phyloP scores from a whole-genome alignment of 345 rosid species.

The Citrus unshiu region DNA sequence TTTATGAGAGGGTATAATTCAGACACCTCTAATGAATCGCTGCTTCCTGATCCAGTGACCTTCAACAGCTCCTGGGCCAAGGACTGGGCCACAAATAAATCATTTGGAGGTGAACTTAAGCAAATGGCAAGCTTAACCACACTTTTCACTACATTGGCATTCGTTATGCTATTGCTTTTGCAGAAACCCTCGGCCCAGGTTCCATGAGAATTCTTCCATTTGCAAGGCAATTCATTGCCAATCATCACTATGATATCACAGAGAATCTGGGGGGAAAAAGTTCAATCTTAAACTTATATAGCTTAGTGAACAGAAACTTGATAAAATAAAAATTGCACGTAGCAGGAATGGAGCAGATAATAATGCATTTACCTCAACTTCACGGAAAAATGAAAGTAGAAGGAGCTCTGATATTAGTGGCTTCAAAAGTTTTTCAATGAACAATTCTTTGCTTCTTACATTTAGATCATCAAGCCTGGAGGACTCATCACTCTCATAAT shows the following conservation, averaged over 20 bases:
- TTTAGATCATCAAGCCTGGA: slow-evolving; percentile 41
- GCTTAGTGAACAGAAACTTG: slow-evolving; percentile 1
- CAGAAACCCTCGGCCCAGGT: slow-evolving; percentile 58
- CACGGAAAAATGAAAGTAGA: slow-evolving; percentile 34
- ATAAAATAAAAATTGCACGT: not conserved
- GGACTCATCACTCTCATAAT: slow-evolving; percentile 36
- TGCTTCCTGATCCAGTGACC: slow-evolving; percentile 31
- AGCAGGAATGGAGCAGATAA: not conserved
- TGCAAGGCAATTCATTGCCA: slow-evolving; percentile 46
- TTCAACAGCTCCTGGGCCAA: slow-evolving; percentile 49
- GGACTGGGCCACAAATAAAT: slow-evolving; percentile 45
- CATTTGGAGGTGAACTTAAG: slow-evolving; percentile 51
- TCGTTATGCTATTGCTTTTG: slow-evolving; percentile 42
- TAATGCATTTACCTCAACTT: slow-evolving; percentile 53
- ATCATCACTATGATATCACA: slow-evolving; percentile 49
- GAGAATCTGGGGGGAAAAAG: slow-evolving; percentile 40
- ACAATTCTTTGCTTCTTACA: slow-evolving; percentile 38
- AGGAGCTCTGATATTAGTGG: slow-evolving; percentile 56
- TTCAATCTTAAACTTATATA: slow-evolving; percentile 1
- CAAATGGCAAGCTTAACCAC: slow-evolving; percentile 47
- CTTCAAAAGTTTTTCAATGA: slow-evolving; percentile 47
- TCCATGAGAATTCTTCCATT: slow-evolving; percentile 55
- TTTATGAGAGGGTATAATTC: slow-evolving; percentile 48
- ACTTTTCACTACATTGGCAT: slow-evolving; percentile 47
- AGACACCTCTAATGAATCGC: slow-evolving; percentile 29